Evolutionary conservation across 345 rosid species (phyloP), one percentile per base, ranked within the genome.

Genomic region (Eucalyptus pauciflora): DNA sequence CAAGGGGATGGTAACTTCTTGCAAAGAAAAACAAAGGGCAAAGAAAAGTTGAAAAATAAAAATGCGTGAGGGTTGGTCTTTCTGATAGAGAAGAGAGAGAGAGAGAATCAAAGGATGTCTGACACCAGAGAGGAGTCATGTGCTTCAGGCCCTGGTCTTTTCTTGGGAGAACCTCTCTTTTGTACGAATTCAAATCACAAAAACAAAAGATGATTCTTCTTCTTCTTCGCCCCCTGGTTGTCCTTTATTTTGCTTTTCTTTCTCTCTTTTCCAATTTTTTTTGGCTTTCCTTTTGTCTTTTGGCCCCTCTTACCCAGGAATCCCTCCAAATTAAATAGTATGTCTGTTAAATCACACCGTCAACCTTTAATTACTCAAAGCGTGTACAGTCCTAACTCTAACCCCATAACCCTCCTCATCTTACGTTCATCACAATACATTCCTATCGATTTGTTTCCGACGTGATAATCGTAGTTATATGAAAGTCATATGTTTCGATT

Each of bases 131-230:
- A 50, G 67, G 91, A 91, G 90, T 92, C 95, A 93, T 94, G 95
- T 93, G 95, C 89, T 92, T 88, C 76, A 88, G 91, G 86, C 46
- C 46, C 20, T 16, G 37, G 24, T 60, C 52, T 56, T 54, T 85
- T n/a, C 50, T 67, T 37, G 43, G 43, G 46, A 85, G 67, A 24
- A n/a, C 48, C 71, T 54, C 87, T 56, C 91, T 92, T 87, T 92
- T 89, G 92, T 94, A 92, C 91, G 90, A 93, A 89, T 94, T 94
- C 92, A 92, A 91, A 90, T 90, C 91, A 88, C 91, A 88, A 76
- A 86, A 89, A 86, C 88, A 91, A 90, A 93, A 93, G 93, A 91
- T 91, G 94, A 93, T 95, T 93, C 96, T 94, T 93, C 95, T 92
- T 88, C 87, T 89, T 92, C 89, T 41, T 86, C 62, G 87, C 50